Percentiles rank a stretch among this genome's conserved stretches.
These are phyloP conservation scores for Colletotrichum tanaceti DNA, from an alignment of 2,329 filamentous ascomycete species.

Conservation along the genomic window DNA sequence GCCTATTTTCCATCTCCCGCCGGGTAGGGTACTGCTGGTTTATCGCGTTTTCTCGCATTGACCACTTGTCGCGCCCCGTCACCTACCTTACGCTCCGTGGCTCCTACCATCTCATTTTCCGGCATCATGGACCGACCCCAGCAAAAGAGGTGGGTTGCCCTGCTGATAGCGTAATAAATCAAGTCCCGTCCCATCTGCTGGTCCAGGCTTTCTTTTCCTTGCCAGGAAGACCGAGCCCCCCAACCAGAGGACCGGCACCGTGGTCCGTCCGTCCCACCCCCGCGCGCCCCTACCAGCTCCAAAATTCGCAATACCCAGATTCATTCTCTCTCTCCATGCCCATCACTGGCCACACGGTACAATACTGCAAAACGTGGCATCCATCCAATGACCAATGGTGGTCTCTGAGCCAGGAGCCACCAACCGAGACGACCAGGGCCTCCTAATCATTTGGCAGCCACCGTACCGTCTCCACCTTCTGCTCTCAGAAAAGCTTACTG, in stretches of 20 bases:
- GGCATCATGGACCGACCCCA: not conserved
- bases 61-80: conserved; percentile 1
- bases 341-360: not conserved
- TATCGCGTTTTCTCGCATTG: not conserved
- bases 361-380: conserved; percentile 24
- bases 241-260: not conserved
- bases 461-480: conserved; percentile 35
- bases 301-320: not conserved
- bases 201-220: not conserved
- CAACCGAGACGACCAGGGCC: conserved; percentile 1
- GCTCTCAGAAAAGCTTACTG: conserved; percentile 34
- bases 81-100: too few species aligned
- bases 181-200: not conserved
- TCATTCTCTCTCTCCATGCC: too few species aligned
- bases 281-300: conserved; percentile 28
- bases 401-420: conserved; percentile 19
- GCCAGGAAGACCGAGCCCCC: not conserved
- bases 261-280: conserved; percentile 40
- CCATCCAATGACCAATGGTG: conserved; percentile 20
- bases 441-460: conserved; percentile 36
- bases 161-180: not conserved
- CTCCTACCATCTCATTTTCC: not conserved
- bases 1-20: not conserved
- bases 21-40: conserved; percentile 5
- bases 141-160: not conserved